These are phyloP conservation scores for Hyaloscypha variabilis DNA, from an alignment of 495 filamentous ascomycete species.

Conservation along the genomic window DNA sequence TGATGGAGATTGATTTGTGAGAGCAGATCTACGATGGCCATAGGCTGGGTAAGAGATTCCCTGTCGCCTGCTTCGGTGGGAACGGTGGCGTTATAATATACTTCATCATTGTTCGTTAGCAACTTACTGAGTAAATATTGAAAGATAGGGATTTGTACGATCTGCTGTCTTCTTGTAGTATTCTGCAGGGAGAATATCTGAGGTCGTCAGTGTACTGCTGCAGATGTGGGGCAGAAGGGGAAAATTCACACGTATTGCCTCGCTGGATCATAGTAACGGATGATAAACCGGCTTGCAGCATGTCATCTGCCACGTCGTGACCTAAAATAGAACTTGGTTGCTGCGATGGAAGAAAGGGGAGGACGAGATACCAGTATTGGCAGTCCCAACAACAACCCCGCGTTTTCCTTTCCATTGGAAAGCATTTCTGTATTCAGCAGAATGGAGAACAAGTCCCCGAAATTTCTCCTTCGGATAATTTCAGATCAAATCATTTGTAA, in stretches of 20 bases:
- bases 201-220: background rate
- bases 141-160: slow-evolving; percentile 2
- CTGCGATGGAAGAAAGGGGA: background rate
- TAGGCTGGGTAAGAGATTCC: slow-evolving; percentile 29
- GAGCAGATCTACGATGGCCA: slow-evolving; percentile 28
- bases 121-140: too few relatives aligned
- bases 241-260: slow-evolving; percentile 35
- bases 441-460: slow-evolving; percentile 40
- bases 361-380: slow-evolving; percentile 42
- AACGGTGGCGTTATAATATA: slow-evolving; percentile 35
- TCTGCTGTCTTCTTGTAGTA: slow-evolving; percentile 24
- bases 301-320: slow-evolving; percentile 50
- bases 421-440: slow-evolving; percentile 36
- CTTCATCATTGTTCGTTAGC: slow-evolving; percentile 8
- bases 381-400: slow-evolving; percentile 46
- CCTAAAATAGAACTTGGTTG: slow-evolving; percentile 25
- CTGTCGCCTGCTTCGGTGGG: slow-evolving; percentile 36
- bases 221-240: background rate
- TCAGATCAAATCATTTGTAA: too few relatives aligned
- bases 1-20: background rate
- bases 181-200: slow-evolving; percentile 36
- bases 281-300: slow-evolving; percentile 38
- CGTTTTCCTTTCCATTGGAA: slow-evolving; percentile 38
- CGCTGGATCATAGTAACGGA: slow-evolving; percentile 45
- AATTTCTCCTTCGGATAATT: slow-evolving; percentile 9